Base-by-base conservation (phyloP, 2,329 filamentous ascomycete species). In the Fusarium keratoplasticum region DNA sequence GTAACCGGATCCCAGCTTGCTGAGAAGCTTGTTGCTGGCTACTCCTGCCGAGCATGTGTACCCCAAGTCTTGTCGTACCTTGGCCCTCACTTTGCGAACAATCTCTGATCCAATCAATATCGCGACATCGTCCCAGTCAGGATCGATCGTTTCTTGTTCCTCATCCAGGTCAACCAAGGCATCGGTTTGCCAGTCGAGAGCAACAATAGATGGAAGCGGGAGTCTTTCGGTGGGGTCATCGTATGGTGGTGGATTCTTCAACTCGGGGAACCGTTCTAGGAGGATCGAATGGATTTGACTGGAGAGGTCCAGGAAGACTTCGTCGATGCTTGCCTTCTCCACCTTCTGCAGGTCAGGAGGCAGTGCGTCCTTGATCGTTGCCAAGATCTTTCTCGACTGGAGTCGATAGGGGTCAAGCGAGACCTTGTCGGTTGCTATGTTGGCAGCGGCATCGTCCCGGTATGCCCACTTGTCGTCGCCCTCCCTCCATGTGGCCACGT, bases 111-210 rank as follows among this genome's bases (percentile, higher is more conserved):
- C 96, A 78, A 98, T 90, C 33, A 94, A 87, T 80, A 97, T 93
- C 18, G 90, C 93, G 74, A 98, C 89, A 85, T 99, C 96, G 81
- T 99, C 96, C 96, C 96, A 99, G 83, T 99, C 96, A 1, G 95
- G 94, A 78, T 97, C 93, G 75, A 93, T 89, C 22, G 92, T 89
- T 82, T 97, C 95, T 13, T 89, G 89, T 70, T 95, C 90, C 27
- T 90, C 87, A 74, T 96, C 92, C 58, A 98, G 85, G 80, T 95
- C 94, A 18, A 97, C 87, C 64, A 97, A 85, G n/a, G 91, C 93
- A 84, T 98, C 95, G 0, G 92, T 89, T 70, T 92, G 86, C 95
- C 95, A 98, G 80, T 97, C 92, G 20, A 98, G 83, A 1, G 91
- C 93, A 2, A 92, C 93, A 25, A 86, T 77, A 5, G 88, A 83